Base-by-base conservation (phyloP, 768 basidiomycete species). In the Tricholoma sp. region DNA sequence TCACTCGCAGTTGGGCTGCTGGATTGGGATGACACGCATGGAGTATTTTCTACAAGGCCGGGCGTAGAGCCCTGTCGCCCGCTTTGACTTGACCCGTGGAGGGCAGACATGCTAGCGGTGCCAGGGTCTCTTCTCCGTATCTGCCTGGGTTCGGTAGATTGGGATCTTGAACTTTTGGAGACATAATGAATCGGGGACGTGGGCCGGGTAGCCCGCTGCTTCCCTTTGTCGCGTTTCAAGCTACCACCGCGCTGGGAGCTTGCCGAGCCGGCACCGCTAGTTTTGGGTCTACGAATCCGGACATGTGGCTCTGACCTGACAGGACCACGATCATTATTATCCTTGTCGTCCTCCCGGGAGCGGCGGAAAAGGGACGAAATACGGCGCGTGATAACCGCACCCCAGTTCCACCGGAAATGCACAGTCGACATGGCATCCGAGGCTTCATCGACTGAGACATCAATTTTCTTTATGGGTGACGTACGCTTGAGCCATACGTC, bases 361-460 rank as follows among this genome's bases (percentile, higher is more conserved):
- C 71, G 74, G 22, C 77, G 79, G 51, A 83, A 74, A 39, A 88
- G 63, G 10, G 79, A 77, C 2, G 81, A 79, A 29, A 87, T 72
- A 52, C 81, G 71, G 37, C 71, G 66, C 4, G 71, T 69, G 35
- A 78, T 41, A 14, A 24, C 63, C 62, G 74, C 76, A 45, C 79
- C 76, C 79, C 80, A 79, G 21, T 79, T 74, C 83, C 83, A 86
- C 52, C 78, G 78, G 67, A 88, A 89, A 58, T 74, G 81, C 4
- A 87, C 80, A 0, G 73, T 67, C 8, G 84, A 83, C 79, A 91
- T 83, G 19, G 88, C 94, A 29, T 83, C 83, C 16, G 80, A 79
- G 3, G 91, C 84, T 60, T 97, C 95, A 46, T 82, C 81, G n/a
- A 83, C 80, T 0, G 90, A 86, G 21, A 96, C 85, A 45, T 71